Conservation (phyloP, 345 rosid species). For the Arabidopsis suecica region DNA sequence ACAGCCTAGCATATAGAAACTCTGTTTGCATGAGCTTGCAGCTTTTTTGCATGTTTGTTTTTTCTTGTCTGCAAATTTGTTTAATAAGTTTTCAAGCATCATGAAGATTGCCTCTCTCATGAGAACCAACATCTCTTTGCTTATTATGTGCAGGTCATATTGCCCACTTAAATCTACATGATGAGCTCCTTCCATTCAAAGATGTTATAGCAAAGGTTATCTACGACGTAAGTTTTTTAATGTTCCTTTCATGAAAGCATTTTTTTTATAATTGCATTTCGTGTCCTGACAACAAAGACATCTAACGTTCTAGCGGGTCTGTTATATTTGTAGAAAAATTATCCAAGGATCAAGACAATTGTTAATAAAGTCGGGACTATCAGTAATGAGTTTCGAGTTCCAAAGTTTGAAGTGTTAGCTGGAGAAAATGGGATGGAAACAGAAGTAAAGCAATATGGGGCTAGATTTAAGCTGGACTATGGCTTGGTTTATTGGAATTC, state of each 20-base stretch:
- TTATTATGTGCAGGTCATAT: slow-evolving; percentile 75
- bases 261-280: not conserved
- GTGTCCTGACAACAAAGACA: slow-evolving; percentile 12
- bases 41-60: slow-evolving; percentile 13
- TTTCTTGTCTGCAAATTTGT: slow-evolving; percentile 1
- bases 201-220: slow-evolving; percentile 90
- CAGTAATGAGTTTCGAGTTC: slow-evolving; percentile 90
- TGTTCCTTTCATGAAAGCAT: slow-evolving; percentile 26
- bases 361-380: slow-evolving; percentile 88
- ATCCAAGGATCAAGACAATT: slow-evolving; percentile 81
- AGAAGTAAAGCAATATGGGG: slow-evolving; percentile 93
- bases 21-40: slow-evolving; percentile 19
- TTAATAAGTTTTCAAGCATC: slow-evolving; percentile 12
- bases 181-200: slow-evolving; percentile 81
- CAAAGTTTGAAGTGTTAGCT: slow-evolving; percentile 88
- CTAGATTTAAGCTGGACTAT: slow-evolving; percentile 88
- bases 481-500: slow-evolving; percentile 94
- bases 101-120: slow-evolving; percentile 12
- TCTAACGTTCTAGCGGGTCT: slow-evolving; percentile 16
- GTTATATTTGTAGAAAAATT: slow-evolving; percentile 69
- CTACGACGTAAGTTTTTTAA: slow-evolving; percentile 68
- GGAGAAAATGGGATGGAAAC: slow-evolving; percentile 84
- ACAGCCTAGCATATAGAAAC: slow-evolving; percentile 3
- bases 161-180: slow-evolving; percentile 93
- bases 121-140: slow-evolving; percentile 35